These are phyloP conservation scores for Cardamine resedifolia DNA, from an alignment of 345 rosid genomes.

Conservation along the genomic window DNA sequence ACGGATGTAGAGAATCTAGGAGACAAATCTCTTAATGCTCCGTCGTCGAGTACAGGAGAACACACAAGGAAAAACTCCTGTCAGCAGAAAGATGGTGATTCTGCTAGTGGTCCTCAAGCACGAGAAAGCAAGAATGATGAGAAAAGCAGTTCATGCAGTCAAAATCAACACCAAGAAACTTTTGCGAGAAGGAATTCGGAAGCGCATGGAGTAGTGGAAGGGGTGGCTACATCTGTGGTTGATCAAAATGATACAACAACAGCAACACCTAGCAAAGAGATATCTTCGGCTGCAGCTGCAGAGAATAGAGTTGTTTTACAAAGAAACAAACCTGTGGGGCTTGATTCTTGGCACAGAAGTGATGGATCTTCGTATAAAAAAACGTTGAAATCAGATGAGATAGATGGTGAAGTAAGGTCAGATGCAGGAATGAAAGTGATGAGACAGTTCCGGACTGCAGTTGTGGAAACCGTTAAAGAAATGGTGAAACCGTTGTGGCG, in stretches of 20 bases:
- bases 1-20: constrained; percentile 50
- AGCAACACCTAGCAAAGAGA: constrained; percentile 50
- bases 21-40: constrained; percentile 40
- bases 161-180: constrained; percentile 40
- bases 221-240: constrained; percentile 49
- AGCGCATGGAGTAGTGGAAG: constrained; percentile 41
- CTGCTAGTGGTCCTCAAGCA: constrained; percentile 26
- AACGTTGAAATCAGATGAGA: constrained; percentile 39
- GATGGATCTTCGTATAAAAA: constrained; percentile 49
- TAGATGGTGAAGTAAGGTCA: constrained; percentile 49
- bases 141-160: constrained; percentile 48
- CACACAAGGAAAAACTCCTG: constrained; percentile 35
- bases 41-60: constrained; percentile 42
- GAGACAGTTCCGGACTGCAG: constrained; percentile 60
- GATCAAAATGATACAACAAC: constrained; percentile 43
- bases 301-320: constrained; percentile 41
- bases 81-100: constrained; percentile 42
- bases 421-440: constrained; percentile 49
- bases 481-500: constrained; percentile 82
- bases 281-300: constrained; percentile 43
- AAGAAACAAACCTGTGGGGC: constrained; percentile 36
- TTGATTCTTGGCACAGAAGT: constrained; percentile 41
- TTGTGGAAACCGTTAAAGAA: constrained; percentile 67
- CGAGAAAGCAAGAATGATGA: constrained; percentile 46
- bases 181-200: constrained; percentile 37